Evolutionary conservation across 176 grass and related monocot species (phyloP).

Genomic region (Zoysia japonica): DNA sequence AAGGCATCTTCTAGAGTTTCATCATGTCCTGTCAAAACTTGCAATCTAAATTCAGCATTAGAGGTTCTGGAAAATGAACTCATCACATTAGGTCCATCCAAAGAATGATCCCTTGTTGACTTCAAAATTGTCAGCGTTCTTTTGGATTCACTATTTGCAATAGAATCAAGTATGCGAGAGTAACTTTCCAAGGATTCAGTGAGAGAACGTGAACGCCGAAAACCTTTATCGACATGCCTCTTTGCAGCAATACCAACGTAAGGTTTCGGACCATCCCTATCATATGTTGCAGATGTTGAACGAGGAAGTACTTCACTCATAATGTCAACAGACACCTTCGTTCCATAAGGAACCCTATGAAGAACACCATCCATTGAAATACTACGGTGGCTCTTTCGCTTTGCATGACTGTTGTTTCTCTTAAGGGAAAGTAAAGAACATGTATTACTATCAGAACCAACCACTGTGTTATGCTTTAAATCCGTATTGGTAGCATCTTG

Average conservation of each 20-base stretch:
- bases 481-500: conserved; percentile 12
- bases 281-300: conserved; percentile 68
- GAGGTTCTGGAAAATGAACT: conserved; percentile 28
- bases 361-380: conserved; percentile 92
- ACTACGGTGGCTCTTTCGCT: conserved; percentile 63
- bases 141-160: conserved; percentile 66
- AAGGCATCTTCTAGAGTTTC: conserved; percentile 42
- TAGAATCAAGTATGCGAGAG: conserved; percentile 63
- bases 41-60: conserved; percentile 29
- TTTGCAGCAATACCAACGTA: conserved; percentile 30
- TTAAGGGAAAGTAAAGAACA: conserved; percentile 16
- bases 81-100: conserved; percentile 22
- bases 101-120: conserved; percentile 51
- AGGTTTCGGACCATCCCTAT: conserved; percentile 47
- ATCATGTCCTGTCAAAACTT: conserved; percentile 30
- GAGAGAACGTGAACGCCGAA: conserved; percentile 74
- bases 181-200: conserved; percentile 77
- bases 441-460: conserved; percentile 21
- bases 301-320: conserved; percentile 44
- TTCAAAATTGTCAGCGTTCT: conserved; percentile 34
- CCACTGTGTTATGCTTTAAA: conserved; percentile 12
- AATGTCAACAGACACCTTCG: conserved; percentile 47
- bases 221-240: conserved; percentile 39
- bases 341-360: conserved; percentile 89
- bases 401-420: background rate